Conservation (phyloP, 2,329 filamentous ascomycete species). For the Neonectria faginata region DNA sequence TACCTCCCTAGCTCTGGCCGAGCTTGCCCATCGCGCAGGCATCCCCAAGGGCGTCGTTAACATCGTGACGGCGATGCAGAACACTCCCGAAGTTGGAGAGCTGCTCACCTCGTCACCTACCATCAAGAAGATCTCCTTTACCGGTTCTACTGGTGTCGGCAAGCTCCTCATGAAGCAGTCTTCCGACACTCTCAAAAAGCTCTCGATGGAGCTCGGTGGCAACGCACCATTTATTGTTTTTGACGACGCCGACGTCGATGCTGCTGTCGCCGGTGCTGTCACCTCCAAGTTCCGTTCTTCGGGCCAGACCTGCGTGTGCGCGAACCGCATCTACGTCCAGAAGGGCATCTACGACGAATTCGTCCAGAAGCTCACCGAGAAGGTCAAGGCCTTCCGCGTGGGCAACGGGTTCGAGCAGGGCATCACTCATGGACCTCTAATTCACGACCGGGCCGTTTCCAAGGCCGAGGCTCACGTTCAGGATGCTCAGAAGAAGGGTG, state of each 20-base stretch:
- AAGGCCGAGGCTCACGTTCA: constrained; percentile 86
- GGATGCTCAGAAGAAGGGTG: constrained; percentile 83
- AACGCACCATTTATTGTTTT: constrained; percentile 98
- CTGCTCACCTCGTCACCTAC: constrained; percentile 77
- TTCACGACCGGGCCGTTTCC: constrained; percentile 82
- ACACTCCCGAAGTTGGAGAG: constrained; percentile 83
- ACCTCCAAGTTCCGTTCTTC: constrained; percentile 92
- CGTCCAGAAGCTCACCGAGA: constrained; percentile 73
- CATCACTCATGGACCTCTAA: constrained; percentile 83
- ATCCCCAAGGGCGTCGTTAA: constrained; percentile 93
- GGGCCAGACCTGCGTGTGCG: constrained; percentile 95
- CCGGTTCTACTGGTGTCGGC: constrained; percentile 78
- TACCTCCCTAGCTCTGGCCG: constrained; percentile 87
- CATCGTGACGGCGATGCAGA: constrained; percentile 81
- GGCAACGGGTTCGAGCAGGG: constrained; percentile 78
- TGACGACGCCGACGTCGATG: constrained; percentile 90
- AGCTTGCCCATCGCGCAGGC: constrained; percentile 86
- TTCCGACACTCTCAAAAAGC: constrained; percentile 82
- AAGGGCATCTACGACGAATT: constrained; percentile 82
- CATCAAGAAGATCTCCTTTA: constrained; percentile 93
- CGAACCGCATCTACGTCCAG: constrained; percentile 86
- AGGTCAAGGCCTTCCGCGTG: constrained; percentile 80
- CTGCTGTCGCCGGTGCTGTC: constrained; percentile 85
- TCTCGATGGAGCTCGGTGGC: constrained; percentile 91
- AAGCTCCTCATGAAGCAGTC: constrained; percentile 91